Percentiles rank a stretch among this genome's conserved stretches.
phyloP scores from a whole-genome alignment of 208 protist species.

The Leishmania tropica region DNA sequence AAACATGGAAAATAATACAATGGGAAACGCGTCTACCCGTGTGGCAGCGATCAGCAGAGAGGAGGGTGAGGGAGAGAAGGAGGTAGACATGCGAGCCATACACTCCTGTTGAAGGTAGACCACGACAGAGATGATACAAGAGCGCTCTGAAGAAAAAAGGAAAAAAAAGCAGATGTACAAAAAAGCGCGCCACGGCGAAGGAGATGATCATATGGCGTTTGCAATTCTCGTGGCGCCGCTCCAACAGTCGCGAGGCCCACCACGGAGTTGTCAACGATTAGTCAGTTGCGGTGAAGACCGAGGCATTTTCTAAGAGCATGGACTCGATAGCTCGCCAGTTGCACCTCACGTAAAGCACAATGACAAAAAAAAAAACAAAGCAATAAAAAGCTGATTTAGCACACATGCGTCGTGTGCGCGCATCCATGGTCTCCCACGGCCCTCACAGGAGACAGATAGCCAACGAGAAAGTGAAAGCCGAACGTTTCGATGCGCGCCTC shows the following conservation, averaged over 20 bases:
- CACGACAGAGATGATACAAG: background rate
- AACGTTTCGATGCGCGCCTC: background rate
- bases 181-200: background rate
- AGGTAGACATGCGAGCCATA: background rate
- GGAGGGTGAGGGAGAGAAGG: slow-evolving; percentile 9
- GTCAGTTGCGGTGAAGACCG: background rate
- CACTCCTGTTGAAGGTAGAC: background rate
- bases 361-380: background rate
- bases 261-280: too few species aligned
- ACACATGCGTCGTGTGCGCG: too few species aligned
- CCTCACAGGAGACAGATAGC: too few species aligned
- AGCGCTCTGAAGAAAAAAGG: background rate
- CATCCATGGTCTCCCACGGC: background rate
- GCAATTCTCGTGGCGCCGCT: background rate
- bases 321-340: background rate
- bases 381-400: too few species aligned
- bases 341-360: background rate
- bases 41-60: background rate
- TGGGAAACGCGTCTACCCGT: background rate
- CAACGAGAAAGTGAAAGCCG: background rate
- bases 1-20: background rate
- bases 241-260: background rate
- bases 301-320: background rate
- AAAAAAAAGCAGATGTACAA: background rate
- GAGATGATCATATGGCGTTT: background rate